A percentile compares a stretch with the other conserved stretches of the same genome.
phyloP scores from a whole-genome alignment of 2,329 filamentous ascomycete genomes.

The Magnaporthiopsis incrustans region DNA sequence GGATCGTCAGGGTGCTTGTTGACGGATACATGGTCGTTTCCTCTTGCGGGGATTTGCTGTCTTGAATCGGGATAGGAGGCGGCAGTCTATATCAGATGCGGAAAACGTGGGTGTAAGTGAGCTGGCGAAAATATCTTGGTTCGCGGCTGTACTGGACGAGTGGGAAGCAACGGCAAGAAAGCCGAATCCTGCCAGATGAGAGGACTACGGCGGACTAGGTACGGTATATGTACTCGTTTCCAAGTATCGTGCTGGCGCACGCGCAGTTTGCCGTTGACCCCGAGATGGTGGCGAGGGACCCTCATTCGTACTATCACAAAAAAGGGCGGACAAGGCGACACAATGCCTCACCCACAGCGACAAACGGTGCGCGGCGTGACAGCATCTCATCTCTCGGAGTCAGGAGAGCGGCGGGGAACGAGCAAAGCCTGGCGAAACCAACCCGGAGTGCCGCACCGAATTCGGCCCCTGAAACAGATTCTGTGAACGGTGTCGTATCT shows the following conservation, averaged over 20 bases:
- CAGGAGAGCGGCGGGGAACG: not conserved
- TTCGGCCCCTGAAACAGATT: not conserved
- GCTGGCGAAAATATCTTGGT: not conserved
- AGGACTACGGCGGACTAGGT: not conserved
- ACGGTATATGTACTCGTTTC: not conserved
- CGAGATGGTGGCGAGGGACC: not conserved
- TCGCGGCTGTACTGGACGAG: not conserved
- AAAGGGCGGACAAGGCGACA: not conserved
- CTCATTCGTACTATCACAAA: not conserved
- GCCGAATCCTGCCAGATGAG: not conserved
- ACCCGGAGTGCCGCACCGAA: not conserved
- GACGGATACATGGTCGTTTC: not conserved
- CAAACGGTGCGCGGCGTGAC: not conserved
- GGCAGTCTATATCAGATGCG: not conserved
- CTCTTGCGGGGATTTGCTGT: not conserved
- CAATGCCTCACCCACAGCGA: not conserved
- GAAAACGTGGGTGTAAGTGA: not conserved
- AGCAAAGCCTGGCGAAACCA: not conserved
- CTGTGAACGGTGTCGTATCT: not conserved
- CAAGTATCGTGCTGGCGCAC: not conserved
- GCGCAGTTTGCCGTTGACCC: not conserved
- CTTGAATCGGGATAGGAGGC: not conserved
- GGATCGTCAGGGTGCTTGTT: not conserved
- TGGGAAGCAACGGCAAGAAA: not conserved
- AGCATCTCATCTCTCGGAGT: not conserved